phyloP scores from a whole-genome alignment of 2,329 filamentous ascomycete genomes.

The Stachybotrys echinatus region DNA sequence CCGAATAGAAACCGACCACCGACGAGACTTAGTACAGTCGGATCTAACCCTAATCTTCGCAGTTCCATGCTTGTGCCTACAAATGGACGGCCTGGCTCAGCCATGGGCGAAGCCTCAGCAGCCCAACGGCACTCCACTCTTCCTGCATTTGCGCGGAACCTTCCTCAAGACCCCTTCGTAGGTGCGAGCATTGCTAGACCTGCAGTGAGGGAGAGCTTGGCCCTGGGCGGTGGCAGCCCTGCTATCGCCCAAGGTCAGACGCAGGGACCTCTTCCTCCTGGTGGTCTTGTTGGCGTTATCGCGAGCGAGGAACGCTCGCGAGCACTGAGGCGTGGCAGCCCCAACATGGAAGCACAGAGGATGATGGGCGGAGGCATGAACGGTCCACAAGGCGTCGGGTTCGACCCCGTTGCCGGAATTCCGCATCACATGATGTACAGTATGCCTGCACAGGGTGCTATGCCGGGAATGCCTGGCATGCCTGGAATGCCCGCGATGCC shows the following conservation, averaged over 20 bases:
- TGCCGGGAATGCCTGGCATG: too few species aligned
- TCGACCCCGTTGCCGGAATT: conserved; percentile 45
- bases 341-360: conserved; percentile 54
- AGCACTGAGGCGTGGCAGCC: conserved; percentile 73
- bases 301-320: conserved; percentile 76
- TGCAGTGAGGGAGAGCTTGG: conserved; percentile 67
- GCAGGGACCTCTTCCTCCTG: conserved; percentile 48
- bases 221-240: conserved; percentile 55
- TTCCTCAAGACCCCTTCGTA: conserved; percentile 81
- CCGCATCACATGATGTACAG: conserved; percentile 38
- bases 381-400: conserved; percentile 28
- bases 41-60: conserved; percentile 68
- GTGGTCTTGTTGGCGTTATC: conserved; percentile 83
- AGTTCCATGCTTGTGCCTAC: conserved; percentile 41
- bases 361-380: conserved; percentile 27
- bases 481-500: conserved; percentile 23
- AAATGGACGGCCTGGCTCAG: conserved; percentile 50
- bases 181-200: conserved; percentile 72
- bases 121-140: conserved; percentile 41
- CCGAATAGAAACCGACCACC: conserved; percentile 74
- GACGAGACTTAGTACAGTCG: conserved; percentile 56
- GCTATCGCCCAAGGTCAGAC: conserved; percentile 26
- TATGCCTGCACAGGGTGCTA: conserved; percentile 17
- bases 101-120: conserved; percentile 44
- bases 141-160: conserved; percentile 75